Evolutionary conservation across 2,329 filamentous ascomycete genomes (phyloP), one percentile per base, ranked within the genome.

Genomic region (Cylindrodendrum hubeiense): DNA sequence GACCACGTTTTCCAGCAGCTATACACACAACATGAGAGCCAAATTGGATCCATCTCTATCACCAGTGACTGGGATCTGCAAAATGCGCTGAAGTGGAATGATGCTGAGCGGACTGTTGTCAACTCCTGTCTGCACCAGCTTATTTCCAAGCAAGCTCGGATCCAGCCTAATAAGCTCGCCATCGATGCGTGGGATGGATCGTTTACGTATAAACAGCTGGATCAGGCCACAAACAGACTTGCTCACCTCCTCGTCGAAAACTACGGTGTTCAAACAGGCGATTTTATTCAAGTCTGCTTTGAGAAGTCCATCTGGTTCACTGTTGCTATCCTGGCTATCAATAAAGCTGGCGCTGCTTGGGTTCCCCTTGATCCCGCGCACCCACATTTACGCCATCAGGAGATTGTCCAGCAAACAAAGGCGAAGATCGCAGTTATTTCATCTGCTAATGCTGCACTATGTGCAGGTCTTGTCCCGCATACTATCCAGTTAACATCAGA

Each of bases 251-350:
- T 57, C 21, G 22, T 57, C 2, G 22, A 46, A 2, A 28, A 47
- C n/a, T 57, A 47, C 7, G 30, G 33, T 39, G 54, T 57, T 9
- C 46, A 57, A 15, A 37, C 43, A 10, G 54, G 54, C 0, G 51
- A 33, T 0, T 37, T 37, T 37, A 37, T 49, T 3, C 46, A 49
- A 3, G 28, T 30, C 5, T 73, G 71, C 5, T 68, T 73, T 60
- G 71, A 76, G 12, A 76, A 73, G 10, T 73, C 72, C 2, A 39
- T 67, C 1, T 72, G 72, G 72, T 57, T 67, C 2, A 41, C 70
- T 4, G 65, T 76, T 15, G 57, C 73, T 0, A 71, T 76, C 51
- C 60, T 76, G 4, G 72, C 68, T 5, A 68, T 76, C 3, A 30
- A 70, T 2, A 73, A 74, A 9, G 67, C 72, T 2, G 74, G 74